Percentiles rank a stretch among this genome's conserved stretches.
These are phyloP conservation scores for Didymella pomorum DNA, from an alignment of 2,329 filamentous ascomycete genomes.

Conservation along the genomic window DNA sequence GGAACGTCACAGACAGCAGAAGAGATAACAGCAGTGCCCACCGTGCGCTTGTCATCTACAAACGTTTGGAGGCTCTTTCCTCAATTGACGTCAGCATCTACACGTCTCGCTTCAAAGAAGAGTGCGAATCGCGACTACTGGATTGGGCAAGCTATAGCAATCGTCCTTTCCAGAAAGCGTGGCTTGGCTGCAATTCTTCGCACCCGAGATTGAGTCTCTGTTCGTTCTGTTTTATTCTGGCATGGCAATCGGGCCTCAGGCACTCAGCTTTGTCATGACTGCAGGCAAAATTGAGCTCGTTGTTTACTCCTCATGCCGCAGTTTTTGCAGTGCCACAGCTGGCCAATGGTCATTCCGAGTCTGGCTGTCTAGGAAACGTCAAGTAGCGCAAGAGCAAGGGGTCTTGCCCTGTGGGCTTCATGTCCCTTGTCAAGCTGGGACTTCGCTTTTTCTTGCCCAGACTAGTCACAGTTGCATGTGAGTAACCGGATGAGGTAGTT, in stretches of 20 bases:
- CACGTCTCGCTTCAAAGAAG: too few relatives aligned
- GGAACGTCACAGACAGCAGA: background rate
- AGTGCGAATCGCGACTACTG: background rate
- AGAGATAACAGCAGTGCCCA: background rate
- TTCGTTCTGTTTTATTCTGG: background rate
- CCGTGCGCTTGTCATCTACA: background rate
- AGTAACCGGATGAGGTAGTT: slow-evolving; percentile 18
- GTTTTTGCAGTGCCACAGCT: background rate
- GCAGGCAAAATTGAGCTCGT: background rate
- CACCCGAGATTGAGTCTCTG: background rate
- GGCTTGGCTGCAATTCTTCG: background rate
- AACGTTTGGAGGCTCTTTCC: background rate
- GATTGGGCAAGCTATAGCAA: background rate
- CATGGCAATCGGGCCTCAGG: background rate
- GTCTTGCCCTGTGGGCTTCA: background rate
- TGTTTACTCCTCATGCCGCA: background rate
- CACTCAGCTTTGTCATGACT: background rate
- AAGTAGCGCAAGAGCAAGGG: slow-evolving; percentile 2
- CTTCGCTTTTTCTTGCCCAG: slow-evolving; percentile 34
- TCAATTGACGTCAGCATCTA: background rate
- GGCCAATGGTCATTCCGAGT: background rate
- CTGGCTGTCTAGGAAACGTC: background rate
- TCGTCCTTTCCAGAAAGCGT: background rate
- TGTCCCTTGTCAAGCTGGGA: slow-evolving; percentile 19
- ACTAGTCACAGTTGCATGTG: slow-evolving; percentile 27